phyloP scores from a whole-genome alignment of 1,139 yeast species.

The Hyphopichia khmerensis region DNA sequence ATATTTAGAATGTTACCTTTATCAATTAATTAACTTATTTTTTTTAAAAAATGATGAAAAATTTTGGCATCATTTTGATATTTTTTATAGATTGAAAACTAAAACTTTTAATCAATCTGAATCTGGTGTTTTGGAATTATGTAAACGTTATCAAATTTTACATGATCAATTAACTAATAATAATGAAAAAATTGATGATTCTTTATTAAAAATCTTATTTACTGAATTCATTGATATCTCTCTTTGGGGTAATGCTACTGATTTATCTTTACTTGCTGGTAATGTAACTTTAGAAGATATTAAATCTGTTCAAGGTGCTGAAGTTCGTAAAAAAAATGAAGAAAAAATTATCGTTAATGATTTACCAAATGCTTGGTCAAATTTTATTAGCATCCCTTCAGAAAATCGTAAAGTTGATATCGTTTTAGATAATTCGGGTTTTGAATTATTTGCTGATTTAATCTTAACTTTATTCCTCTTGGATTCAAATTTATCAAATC shows the following conservation, averaged over 20 bases:
- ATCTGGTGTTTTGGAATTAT: conserved; percentile 78
- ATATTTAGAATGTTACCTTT: conserved; percentile 79
- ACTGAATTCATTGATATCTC: conserved; percentile 85
- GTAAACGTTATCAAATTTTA: conserved; percentile 55
- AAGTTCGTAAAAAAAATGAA: conserved; percentile 79
- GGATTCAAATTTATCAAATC: conserved; percentile 61
- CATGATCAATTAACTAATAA: conserved; percentile 40
- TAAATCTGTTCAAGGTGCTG: conserved; percentile 87
- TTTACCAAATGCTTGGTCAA: conserved; percentile 63
- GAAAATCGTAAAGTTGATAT: conserved; percentile 55
- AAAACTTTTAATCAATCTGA: conserved; percentile 74
- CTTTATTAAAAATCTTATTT: conserved; percentile 53
- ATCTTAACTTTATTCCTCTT: conserved; percentile 71
- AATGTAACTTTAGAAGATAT: conserved; percentile 80
- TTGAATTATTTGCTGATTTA: conserved; percentile 89
- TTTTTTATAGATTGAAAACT: conserved; percentile 68
- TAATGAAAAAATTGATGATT: conserved; percentile 28
- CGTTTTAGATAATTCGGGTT: conserved; percentile 92
- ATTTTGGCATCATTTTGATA: conserved; percentile 63
- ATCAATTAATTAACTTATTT: conserved; percentile 58
- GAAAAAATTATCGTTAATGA: conserved; percentile 82
- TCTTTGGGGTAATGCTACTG: conserved; percentile 98
- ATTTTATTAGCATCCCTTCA: conserved; percentile 1
- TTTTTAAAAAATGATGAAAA: conserved; percentile 28
- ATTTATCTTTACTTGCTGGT: conserved; percentile 81